These are phyloP conservation scores for Saccharomyces hybrid DNA, from an alignment of 1,139 yeast species.

Conservation along the genomic window DNA sequence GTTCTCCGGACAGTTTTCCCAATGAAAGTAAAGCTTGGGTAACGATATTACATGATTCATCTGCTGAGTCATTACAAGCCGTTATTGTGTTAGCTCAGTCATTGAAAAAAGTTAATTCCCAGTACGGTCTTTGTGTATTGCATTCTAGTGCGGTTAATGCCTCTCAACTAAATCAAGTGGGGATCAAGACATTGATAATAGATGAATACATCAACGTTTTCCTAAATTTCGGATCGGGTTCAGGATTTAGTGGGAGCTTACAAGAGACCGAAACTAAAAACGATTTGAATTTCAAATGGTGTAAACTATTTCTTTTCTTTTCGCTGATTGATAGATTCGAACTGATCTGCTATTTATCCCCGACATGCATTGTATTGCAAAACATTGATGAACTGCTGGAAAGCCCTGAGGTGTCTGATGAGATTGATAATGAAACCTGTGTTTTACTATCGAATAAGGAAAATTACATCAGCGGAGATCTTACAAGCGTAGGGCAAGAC, in stretches of 20 bases:
- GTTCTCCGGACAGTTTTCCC: background rate
- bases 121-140: constrained; percentile 22
- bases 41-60: constrained; percentile 19
- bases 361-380: constrained; percentile 23
- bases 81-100: constrained; percentile 25
- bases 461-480: background rate
- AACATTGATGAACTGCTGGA: constrained; percentile 29
- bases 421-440: constrained; percentile 27
- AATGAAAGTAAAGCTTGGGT: constrained; percentile 24
- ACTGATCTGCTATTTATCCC: constrained; percentile 28
- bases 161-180: constrained; percentile 5
- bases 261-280: background rate
- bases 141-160: constrained; percentile 15
- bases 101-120: constrained; percentile 19
- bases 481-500: background rate
- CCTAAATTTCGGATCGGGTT: background rate
- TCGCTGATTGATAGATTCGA: constrained; percentile 20
- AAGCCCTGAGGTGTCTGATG: constrained; percentile 19
- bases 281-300: constrained; percentile 9
- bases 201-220: constrained; percentile 7
- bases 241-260: background rate
- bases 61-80: constrained; percentile 18
- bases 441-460: constrained; percentile 17
- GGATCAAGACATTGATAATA: constrained; percentile 13
- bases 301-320: constrained; percentile 20